A percentile compares a stretch with the other conserved stretches of the same genome.
Conservation (phyloP, 2,329 filamentous ascomycete species). For the Shiraia sp. region DNA sequence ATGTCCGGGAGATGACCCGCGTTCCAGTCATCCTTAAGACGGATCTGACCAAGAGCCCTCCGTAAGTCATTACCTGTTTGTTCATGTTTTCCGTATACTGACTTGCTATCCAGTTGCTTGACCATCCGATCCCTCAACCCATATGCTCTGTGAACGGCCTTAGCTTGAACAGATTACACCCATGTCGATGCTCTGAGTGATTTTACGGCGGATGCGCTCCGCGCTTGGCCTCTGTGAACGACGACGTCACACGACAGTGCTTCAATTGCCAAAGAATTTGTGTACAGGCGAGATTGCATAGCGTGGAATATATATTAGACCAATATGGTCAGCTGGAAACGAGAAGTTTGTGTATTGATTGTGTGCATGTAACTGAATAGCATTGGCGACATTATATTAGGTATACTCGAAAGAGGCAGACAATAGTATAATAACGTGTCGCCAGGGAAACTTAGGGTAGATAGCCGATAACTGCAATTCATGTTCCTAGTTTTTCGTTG, state of each 20-base stretch:
- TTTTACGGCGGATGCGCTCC: background rate
- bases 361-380: constrained; percentile 29
- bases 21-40: constrained; percentile 99
- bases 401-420: constrained; percentile 13
- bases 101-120: constrained; percentile 63
- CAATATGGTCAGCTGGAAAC: constrained; percentile 14
- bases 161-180: background rate
- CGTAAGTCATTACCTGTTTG: constrained; percentile 68
- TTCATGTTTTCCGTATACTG: constrained; percentile 11
- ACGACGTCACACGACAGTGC: constrained; percentile 6
- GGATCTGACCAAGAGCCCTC: constrained; percentile 96
- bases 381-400: constrained; percentile 22
- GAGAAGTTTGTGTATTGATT: constrained; percentile 37
- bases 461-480: constrained; percentile 22
- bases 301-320: constrained; percentile 32
- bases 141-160: constrained; percentile 60
- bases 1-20: constrained; percentile 95
- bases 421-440: constrained; percentile 38
- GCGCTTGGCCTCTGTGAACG: background rate
- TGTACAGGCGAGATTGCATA: constrained; percentile 39
- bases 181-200: constrained; percentile 3
- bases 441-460: constrained; percentile 12
- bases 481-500: constrained; percentile 15
- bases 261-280: constrained; percentile 25
- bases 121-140: constrained; percentile 85